phyloP scores from a whole-genome alignment of 2,329 filamentous ascomycete genomes.

The Ceratocystis ficicola region DNA sequence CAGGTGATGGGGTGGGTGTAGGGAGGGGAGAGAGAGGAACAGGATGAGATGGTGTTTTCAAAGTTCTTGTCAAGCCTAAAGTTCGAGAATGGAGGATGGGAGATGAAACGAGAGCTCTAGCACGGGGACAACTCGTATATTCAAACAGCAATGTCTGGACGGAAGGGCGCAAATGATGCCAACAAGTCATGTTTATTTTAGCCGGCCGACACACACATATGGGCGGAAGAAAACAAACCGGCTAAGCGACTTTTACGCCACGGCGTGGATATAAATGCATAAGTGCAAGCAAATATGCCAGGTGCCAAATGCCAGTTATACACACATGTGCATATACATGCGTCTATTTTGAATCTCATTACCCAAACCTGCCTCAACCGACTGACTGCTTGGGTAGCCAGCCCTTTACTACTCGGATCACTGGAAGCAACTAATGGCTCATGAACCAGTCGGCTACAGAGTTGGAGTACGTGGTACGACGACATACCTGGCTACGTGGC shows the following conservation, averaged over 20 bases:
- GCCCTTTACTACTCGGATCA: no score
- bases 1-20: not conserved
- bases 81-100: not conserved
- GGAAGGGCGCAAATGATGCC: not conserved
- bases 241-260: no score
- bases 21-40: not conserved
- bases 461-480: not conserved
- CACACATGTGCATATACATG: not conserved
- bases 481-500: not conserved
- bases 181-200: not conserved
- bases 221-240: not conserved
- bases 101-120: not conserved
- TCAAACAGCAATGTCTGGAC: not conserved
- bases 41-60: not conserved
- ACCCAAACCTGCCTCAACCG: no score
- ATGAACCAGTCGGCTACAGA: not conserved
- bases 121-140: not conserved
- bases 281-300: not conserved
- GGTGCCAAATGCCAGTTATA: not conserved
- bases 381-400: no score
- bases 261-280: not conserved
- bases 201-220: not conserved
- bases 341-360: not conserved
- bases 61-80: not conserved
- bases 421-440: no score